These are phyloP conservation scores for Cyclotella distinguenda DNA, from an alignment of 108 stramenopile genomes.

Conservation along the genomic window DNA sequence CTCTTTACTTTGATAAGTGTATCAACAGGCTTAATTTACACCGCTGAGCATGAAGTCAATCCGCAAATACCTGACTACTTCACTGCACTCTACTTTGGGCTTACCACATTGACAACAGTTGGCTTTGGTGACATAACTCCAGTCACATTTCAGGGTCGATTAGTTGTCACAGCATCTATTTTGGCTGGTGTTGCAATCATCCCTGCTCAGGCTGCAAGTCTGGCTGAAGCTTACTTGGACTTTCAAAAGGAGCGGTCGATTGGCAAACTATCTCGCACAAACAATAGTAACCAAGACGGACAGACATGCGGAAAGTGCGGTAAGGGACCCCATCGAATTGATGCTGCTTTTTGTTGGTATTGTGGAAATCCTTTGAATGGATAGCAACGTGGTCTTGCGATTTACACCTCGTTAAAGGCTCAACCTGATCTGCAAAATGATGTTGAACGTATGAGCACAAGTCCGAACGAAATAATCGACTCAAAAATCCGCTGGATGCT, in stretches of 20 bases:
- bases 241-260: conserved; percentile 36
- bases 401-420: too few species aligned
- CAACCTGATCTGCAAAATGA: not conserved
- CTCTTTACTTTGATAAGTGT: conserved; percentile 77
- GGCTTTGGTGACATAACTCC: conserved; percentile 85
- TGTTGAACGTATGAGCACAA: conserved; percentile 26
- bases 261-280: not conserved
- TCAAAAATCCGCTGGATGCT: conserved; percentile 22
- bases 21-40: conserved; percentile 76
- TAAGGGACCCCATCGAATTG: conserved; percentile 49
- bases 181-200: conserved; percentile 76
- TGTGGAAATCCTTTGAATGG: conserved; percentile 42
- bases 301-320: conserved; percentile 51
- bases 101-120: conserved; percentile 76
- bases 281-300: conserved; percentile 5
- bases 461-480: conserved; percentile 28
- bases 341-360: conserved; percentile 58
- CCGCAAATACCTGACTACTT: conserved; percentile 74
- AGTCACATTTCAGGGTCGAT: conserved; percentile 61
- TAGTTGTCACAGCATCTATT: conserved; percentile 68
- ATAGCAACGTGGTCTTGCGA: not conserved
- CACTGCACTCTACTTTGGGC: conserved; percentile 79
- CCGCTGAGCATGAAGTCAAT: conserved; percentile 73
- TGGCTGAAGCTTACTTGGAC: conserved; percentile 44
- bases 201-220: conserved; percentile 67